Base-by-base conservation (phyloP, 495 filamentous ascomycete species). In the Apiosordaria backusii region DNA sequence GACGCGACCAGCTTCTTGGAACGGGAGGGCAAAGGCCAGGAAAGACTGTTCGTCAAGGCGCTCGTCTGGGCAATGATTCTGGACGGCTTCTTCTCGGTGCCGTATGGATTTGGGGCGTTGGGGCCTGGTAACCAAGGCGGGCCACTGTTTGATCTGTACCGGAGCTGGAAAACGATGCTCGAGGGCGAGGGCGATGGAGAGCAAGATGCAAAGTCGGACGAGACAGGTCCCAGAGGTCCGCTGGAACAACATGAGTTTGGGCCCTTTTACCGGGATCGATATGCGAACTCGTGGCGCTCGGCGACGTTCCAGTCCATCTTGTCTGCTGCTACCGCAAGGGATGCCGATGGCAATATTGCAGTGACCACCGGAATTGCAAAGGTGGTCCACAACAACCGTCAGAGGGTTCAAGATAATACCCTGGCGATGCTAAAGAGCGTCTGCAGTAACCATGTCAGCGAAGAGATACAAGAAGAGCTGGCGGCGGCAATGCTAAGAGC, bases 31-130 rank as follows among this genome's bases (percentile, higher is more conserved):
- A 63, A 61, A 13, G 54, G 45, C 0, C 66, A 67, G 18, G 15
- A 58, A 25, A 66, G 68, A 7, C 68, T 72, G 27, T 25, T 76
- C 19, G 64, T 78, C 10, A 62, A 70, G 45, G 69, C 65, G 5
- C 22, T 65, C 0, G 66, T 78, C 7, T 78, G 76, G 76, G 53
- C 29, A 3, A 68, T 67, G 19, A 52, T 78, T 0, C 4, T 69
- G 0, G 73, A 74, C 0, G 74, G 73, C 0, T 78, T 76, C 68
- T 78, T 78, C 67, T 65, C 69, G 45, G 50, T 57, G 2, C 74
- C 72, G 3, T 72, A 74, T 60, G 76, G 76, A 0, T 74, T 78
- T 60, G 76, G 76, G 2, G 70, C 65, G n/a, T 29, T 78, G 16
- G 67, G 64, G 5, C 21, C 63, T 0, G 64, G 63, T 1, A 26